Conservation (phyloP, 148 eudicot species). For the Chenopodium quinoa region DNA sequence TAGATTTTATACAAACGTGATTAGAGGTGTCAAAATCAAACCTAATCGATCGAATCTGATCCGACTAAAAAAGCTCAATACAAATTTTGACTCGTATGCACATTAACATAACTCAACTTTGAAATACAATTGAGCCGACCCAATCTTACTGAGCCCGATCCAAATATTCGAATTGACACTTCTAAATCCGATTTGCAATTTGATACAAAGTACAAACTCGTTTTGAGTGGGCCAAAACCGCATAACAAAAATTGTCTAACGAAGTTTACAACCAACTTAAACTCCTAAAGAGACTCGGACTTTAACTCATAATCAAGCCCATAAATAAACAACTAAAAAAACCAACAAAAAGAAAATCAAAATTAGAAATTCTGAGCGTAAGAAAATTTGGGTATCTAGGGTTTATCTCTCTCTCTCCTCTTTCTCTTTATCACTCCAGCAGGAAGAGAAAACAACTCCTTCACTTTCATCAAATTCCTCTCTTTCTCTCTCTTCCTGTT, state of each 20-base stretch:
- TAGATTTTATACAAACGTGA: no score
- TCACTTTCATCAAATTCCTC: not conserved
- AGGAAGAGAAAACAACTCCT: not conserved
- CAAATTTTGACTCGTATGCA: no score
- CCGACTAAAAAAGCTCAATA: no score
- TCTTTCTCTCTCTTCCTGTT: not conserved
- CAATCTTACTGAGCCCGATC: no score
- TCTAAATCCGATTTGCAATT: no score
- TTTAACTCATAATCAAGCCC: no score
- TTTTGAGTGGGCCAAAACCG: not conserved
- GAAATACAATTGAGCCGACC: no score
- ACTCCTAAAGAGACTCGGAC: not conserved
- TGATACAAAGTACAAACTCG: no score
- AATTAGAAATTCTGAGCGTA: not conserved
- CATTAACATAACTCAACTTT: no score
- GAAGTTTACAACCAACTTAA: not conserved
- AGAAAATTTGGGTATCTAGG: not conserved
- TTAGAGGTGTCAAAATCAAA: no score
- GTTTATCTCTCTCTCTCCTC: constrained; percentile 1
- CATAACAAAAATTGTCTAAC: not conserved
- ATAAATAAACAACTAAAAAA: not conserved
- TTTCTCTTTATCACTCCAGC: not conserved
- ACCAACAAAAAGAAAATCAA: not conserved
- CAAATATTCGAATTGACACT: no score
- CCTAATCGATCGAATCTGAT: no score